Base-by-base conservation (phyloP, 495 filamentous ascomycete genomes). In the Pyrenula massariospora region DNA sequence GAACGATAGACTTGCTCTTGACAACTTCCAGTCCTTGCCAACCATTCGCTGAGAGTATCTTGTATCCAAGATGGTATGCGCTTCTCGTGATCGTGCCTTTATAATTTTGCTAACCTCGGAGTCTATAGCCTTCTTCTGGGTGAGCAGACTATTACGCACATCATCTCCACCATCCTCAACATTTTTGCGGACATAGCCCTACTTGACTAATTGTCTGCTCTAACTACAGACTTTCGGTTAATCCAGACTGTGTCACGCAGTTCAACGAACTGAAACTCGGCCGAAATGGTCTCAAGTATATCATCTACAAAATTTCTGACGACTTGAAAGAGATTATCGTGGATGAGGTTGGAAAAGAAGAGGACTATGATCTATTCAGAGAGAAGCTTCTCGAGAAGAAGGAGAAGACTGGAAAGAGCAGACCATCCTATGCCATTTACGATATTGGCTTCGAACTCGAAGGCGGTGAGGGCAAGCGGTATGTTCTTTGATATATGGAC, bases 271-370 rank as follows among this genome's bases (percentile, higher is more conserved):
- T 98, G 59, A 95, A 95, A 80, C 81, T 91, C 63, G 82, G 77
- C 75, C 89, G 91, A 70, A 66, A 65, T 57, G 84, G 84, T 72
- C 75, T 83, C 77, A 96, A 94, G 77, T 98, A 83, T 77, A 86
- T 98, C 76, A 87, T 98, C 83, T 97, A 84, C 87, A 95, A 95
- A 80, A 85, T 98, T 66, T 81, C 86, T 61, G 89, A 95, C 73
- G 83, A 96, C 81, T 87, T 87, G 84, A 93, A 87, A 73, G 70
- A 86, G 64, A 91, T 96, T 67, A 86, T 87, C 50, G 81, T 96
- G 63, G 84, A 86, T 42, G 88, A 94, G 62, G 78, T 82, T 58
- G 83, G 84, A 56, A 75, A 76, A 51, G 75, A 79, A 23, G 69
- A 77, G 61, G 77, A 84, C 64, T 91, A 86, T 75, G 86, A 91